Evolutionary conservation across 164 flowering plant species (phyloP).

Genomic region (Sextonia rubra): DNA sequence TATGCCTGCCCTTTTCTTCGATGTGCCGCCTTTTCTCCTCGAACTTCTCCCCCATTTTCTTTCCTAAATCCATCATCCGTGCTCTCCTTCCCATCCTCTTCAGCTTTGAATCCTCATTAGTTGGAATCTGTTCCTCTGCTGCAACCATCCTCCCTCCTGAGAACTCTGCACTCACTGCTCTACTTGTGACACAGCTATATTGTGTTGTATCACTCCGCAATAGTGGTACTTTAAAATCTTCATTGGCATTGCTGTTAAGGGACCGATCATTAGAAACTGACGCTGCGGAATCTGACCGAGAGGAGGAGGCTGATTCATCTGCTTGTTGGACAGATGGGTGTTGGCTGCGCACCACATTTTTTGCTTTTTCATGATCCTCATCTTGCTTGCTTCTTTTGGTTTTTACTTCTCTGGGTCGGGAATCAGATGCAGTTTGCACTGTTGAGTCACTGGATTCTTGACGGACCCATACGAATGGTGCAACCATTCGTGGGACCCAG

Average conservation of each 20-base stretch:
- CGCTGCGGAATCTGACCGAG: conserved; percentile 4
- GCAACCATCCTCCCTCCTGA: conserved; percentile 19
- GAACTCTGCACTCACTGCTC: conserved; percentile 22
- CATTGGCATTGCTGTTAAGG: conserved; percentile 17
- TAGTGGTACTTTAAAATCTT: conserved; percentile 45
- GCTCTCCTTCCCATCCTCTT: conserved; percentile 67
- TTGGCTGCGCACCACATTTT: conserved; percentile 16
- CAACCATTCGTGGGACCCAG: conserved; percentile 71
- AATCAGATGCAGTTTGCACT: conserved; percentile 17
- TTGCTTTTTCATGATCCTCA: conserved; percentile 23
- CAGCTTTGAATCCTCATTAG: conserved; percentile 41
- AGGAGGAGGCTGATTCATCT: conserved; percentile 12
- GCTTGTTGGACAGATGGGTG: conserved; percentile 7
- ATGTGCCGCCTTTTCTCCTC: conserved; percentile 82
- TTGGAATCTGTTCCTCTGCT: conserved; percentile 21
- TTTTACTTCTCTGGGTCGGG: conserved; percentile 23
- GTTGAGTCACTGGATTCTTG: conserved; percentile 43
- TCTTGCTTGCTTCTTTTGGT: conserved; percentile 20
- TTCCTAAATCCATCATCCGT: conserved; percentile 79
- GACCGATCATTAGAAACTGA: conserved; percentile 22
- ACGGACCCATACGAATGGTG: conserved; percentile 72
- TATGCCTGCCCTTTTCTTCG: conserved; percentile 67
- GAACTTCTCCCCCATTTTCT: conserved; percentile 88
- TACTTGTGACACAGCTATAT: conserved; percentile 16
- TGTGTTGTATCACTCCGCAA: conserved; percentile 23